Evolutionary conservation across 2,329 filamentous ascomycete species (phyloP).

Genomic region (Blumeria graminis): DNA sequence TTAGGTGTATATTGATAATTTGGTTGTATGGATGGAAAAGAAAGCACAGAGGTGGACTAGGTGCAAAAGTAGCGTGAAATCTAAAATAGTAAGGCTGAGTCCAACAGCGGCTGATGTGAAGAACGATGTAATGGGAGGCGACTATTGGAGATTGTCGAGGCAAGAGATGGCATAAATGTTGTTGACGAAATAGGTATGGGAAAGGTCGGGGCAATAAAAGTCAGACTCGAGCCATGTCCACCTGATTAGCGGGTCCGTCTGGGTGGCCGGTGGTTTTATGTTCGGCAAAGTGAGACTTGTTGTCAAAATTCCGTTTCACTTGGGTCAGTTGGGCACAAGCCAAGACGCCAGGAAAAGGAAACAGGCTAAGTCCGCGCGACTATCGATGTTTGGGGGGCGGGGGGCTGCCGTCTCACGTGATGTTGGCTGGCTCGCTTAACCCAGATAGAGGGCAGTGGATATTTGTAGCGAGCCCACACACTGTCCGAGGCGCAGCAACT

Average conservation of each 20-base stretch:
- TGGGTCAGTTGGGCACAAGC: not conserved
- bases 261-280: not conserved
- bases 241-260: not conserved
- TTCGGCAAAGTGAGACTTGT: not conserved
- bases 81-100: not conserved
- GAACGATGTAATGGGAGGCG: not conserved
- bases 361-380: not conserved
- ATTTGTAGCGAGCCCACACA: no score
- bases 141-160: not conserved
- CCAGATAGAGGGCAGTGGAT: no score
- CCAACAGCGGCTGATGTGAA: not conserved
- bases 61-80: not conserved
- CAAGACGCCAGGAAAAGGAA: not conserved
- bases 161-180: not conserved
- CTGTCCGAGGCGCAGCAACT: no score
- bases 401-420: no score
- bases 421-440: no score
- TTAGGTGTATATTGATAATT: not conserved
- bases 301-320: not conserved
- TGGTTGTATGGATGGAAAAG: not conserved
- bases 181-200: not conserved
- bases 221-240: not conserved
- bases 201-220: not conserved
- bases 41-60: not conserved
- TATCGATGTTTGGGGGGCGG: not conserved